Conservation (phyloP, 176 grass and related monocot species). For the Carex parvula region DNA sequence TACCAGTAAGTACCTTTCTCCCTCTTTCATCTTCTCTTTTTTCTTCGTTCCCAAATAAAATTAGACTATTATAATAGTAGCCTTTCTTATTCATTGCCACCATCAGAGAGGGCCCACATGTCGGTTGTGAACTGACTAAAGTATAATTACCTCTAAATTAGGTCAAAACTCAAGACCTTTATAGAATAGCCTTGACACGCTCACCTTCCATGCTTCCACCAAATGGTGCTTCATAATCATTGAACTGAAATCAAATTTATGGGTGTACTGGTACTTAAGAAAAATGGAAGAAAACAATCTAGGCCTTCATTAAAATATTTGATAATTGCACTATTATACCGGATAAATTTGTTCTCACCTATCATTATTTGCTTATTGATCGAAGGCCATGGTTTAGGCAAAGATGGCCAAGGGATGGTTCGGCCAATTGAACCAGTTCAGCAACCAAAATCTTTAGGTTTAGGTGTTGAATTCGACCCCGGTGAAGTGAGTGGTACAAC, state of each 20-base stretch:
- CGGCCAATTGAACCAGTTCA: conserved; percentile 68
- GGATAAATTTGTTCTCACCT: neutral
- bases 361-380: conserved; percentile 15
- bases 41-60: neutral
- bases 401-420: conserved; percentile 80
- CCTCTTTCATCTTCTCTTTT: too few species aligned
- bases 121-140: neutral
- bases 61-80: neutral
- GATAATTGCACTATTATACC: neutral
- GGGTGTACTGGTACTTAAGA: neutral
- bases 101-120: neutral
- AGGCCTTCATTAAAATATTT: neutral
- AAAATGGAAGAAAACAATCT: neutral
- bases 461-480: conserved; percentile 61
- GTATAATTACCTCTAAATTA: conserved; percentile 5
- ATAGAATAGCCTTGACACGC: neutral
- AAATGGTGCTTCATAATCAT: conserved; percentile 9
- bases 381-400: conserved; percentile 71
- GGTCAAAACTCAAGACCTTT: neutral
- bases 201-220: neutral
- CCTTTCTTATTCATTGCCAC: neutral
- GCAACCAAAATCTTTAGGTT: conserved; percentile 81
- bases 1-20: too few species aligned
- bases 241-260: conserved; percentile 1
- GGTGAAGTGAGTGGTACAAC: conserved; percentile 32